Percentiles rank a stretch among this genome's conserved stretches.
Evolutionary conservation across 148 eudicot species (phyloP).

Genomic region (Camellia lanceoleosa): DNA sequence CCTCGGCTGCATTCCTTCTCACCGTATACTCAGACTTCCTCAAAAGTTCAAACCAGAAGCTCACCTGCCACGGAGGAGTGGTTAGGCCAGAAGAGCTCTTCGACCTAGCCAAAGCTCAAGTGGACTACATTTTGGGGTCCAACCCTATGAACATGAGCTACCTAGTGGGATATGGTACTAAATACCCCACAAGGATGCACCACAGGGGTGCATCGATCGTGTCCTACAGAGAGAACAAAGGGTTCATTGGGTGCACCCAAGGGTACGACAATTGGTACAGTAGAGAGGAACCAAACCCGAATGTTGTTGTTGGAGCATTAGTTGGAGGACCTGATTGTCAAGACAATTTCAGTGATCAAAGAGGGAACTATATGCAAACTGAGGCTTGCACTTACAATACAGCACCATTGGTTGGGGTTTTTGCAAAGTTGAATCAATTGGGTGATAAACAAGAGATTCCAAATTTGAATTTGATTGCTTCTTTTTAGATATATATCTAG

Average conservation of each 20-base stretch:
- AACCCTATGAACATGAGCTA: constrained; percentile 79
- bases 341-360: constrained; percentile 52
- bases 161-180: constrained; percentile 68
- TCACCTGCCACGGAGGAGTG: constrained; percentile 31
- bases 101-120: constrained; percentile 55
- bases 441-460: neutral
- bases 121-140: constrained; percentile 72
- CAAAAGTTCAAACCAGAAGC: constrained; percentile 25
- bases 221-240: constrained; percentile 62
- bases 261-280: constrained; percentile 85
- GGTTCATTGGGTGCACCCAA: constrained; percentile 87
- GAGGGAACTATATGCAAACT: constrained; percentile 73
- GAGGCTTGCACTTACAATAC: constrained; percentile 91
- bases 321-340: constrained; percentile 79
- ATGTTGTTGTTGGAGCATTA: constrained; percentile 63
- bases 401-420: constrained; percentile 78
- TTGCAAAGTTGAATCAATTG: constrained; percentile 53
- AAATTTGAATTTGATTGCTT: constrained; percentile 13
- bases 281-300: constrained; percentile 52
- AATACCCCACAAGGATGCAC: constrained; percentile 67
- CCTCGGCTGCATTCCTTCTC: constrained; percentile 57
- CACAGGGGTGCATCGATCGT: constrained; percentile 85
- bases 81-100: constrained; percentile 39
- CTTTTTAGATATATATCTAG: constrained; percentile 10
- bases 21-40: constrained; percentile 63